Evolutionary conservation across 495 filamentous ascomycete species (phyloP).

Genomic region (Astrothelium macrocarpum): DNA sequence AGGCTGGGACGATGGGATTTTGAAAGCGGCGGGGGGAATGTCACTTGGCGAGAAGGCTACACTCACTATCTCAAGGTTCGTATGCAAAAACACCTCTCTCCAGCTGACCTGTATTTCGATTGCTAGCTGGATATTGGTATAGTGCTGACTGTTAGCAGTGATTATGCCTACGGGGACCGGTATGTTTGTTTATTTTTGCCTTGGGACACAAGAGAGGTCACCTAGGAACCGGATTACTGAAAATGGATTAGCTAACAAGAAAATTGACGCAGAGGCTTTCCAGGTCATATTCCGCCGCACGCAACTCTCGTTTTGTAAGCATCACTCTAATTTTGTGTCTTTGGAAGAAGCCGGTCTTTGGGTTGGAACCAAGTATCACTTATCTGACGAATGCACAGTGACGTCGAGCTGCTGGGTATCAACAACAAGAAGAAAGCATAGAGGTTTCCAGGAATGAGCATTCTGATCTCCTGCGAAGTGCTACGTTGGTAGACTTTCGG

Average conservation of each 20-base stretch:
- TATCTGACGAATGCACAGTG: conserved; percentile 18
- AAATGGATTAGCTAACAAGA: not conserved
- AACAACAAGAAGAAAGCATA: conserved; percentile 25
- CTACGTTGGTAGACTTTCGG: not conserved
- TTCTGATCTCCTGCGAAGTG: not conserved
- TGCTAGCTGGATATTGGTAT: no score
- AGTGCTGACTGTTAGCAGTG: no score
- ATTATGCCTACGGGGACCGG: conserved; percentile 69
- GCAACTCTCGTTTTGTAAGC: conserved; percentile 38
- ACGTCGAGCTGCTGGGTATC: conserved; percentile 36
- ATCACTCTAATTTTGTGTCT: not conserved
- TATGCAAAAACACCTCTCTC: conserved; percentile 5
- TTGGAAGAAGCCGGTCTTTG: not conserved
- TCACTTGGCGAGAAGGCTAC: conserved; percentile 70
- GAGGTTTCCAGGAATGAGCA: not conserved
- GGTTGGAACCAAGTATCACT: not conserved
- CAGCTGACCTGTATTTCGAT: no score
- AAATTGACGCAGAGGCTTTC: conserved; percentile 32
- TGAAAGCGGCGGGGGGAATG: conserved; percentile 45
- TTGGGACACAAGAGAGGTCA: conserved; percentile 5
- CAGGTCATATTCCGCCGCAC: conserved; percentile 34
- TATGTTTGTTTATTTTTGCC: conserved; percentile 34
- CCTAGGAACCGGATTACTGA: not conserved
- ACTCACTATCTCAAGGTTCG: conserved; percentile 60
- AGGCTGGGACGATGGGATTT: conserved; percentile 86